Conservation (phyloP, 352 stramenopile species). For the Phytophthora pseudosyringae region DNA sequence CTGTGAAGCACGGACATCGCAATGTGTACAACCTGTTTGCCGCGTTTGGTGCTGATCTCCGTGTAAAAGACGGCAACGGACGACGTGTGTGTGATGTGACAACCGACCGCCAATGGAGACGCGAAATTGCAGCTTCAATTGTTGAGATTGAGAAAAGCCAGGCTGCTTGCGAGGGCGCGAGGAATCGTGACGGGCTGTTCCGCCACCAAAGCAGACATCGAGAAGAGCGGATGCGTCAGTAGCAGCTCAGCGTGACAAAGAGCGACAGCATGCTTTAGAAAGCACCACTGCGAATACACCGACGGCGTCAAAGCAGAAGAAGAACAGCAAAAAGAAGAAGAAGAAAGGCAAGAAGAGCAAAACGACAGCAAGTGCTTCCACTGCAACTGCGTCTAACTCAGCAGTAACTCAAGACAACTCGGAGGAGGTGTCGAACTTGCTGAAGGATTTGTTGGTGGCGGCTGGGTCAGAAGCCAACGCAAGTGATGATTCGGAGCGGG, state of each 20-base stretch:
- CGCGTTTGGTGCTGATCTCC: not conserved
- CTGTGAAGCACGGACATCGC: too few species aligned
- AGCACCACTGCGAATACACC: not conserved
- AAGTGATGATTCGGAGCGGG: too few species aligned
- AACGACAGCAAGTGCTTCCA: not conserved
- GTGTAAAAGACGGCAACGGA: too few species aligned
- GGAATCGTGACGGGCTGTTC: not conserved
- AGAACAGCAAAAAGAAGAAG: not conserved
- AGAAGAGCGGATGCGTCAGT: not conserved
- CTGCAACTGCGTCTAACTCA: not conserved
- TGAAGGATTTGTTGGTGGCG: constrained; percentile 13
- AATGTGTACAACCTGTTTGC: too few species aligned
- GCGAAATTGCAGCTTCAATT: not conserved
- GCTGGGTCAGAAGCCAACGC: not conserved
- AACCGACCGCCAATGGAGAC: too few species aligned
- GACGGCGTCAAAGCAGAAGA: not conserved
- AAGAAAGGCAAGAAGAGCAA: not conserved
- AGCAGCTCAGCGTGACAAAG: not conserved
- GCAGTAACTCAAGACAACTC: not conserved
- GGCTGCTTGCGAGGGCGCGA: not conserved
- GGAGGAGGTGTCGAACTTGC: constrained; percentile 10
- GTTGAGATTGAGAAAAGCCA: constrained; percentile 8
- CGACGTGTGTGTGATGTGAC: too few species aligned
- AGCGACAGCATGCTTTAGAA: not conserved
- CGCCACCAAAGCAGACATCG: not conserved